Conservation (phyloP, 371 early-diverging fungal species). For the Rhizopus arrhizus region DNA sequence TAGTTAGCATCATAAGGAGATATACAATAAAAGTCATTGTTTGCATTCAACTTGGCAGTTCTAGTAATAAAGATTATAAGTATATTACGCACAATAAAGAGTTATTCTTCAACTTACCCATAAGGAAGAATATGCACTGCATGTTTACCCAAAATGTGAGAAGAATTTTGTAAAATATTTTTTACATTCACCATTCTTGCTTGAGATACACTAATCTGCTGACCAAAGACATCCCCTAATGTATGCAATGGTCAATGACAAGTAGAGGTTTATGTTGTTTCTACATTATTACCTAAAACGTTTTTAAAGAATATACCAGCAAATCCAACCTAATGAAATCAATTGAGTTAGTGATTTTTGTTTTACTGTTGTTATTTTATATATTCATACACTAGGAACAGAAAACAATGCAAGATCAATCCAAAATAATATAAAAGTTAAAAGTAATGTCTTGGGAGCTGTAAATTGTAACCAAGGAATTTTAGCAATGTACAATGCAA, state of each 20-base stretch:
- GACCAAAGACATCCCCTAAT: constrained; percentile 37
- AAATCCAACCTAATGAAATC: constrained; percentile 16
- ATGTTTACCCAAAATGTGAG: constrained; percentile 53
- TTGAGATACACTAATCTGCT: constrained; percentile 43
- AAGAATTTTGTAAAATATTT: constrained; percentile 41
- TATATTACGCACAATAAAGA: neutral
- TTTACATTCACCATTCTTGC: constrained; percentile 47
- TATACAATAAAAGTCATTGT: constrained; percentile 47
- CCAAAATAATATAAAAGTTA: constrained; percentile 15
- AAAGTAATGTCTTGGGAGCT: constrained; percentile 29
- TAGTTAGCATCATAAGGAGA: constrained; percentile 34
- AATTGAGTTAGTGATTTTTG: neutral
- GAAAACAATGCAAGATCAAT: constrained; percentile 35
- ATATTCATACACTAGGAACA: constrained; percentile 33
- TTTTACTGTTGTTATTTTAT: neutral
- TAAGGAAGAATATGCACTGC: constrained; percentile 55
- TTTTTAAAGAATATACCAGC: constrained; percentile 10
- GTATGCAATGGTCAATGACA: no score
- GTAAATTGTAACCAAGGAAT: constrained; percentile 57
- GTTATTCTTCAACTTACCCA: constrained; percentile 31
- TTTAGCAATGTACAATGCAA: constrained; percentile 32
- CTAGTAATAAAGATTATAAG: constrained; percentile 19
- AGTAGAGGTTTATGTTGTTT: no score
- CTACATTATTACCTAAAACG: constrained; percentile 8
- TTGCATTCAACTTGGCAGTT: constrained; percentile 51